Base-by-base conservation (phyloP, 331 rosid genomes). In the Malus hybrid region DNA sequence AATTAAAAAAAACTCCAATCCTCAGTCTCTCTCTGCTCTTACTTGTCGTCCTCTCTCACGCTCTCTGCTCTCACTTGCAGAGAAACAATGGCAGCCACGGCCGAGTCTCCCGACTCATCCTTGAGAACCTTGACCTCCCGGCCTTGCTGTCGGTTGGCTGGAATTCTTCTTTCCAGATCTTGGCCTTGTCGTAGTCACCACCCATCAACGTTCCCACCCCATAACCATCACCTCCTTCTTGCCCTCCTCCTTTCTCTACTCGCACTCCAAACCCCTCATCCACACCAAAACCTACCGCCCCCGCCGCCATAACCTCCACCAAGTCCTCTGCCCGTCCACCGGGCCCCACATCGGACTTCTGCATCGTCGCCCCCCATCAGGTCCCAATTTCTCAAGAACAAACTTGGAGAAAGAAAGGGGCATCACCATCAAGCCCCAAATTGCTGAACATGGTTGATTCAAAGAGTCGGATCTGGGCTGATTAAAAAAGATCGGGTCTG, bases 351-450 rank as follows among this genome's bases (percentile, higher is more conserved):
- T 42, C 13, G 1, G 48, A 42, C 48, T 42, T 42, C 1, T 42
- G 13, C 48, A 3, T 44, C 50, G 50, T 44, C 6, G 50, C 44
- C 50, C 55, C 39, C 65, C 50, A 24, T 64, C 28, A 91, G 89
- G 93, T 93, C 36, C 97, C 98, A 32, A 82, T 85, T 61, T 86
- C 90, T 46, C 85, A 82, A 61, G 32, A 61, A 91, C 92, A 96
- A 93, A 94, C 84, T 84, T 94, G 69, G 99, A 94, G 87, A 85
- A 93, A 73, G 99, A 91, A 83, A 73, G 96, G 63, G 99, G 99
- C 81, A 94, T 92, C 79, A 90, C 99, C 44, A 90, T 92, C 84
- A 94, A 94, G 82, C 88, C 92, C 4, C 99, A 90, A 89, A 95
- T 88, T 77, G 97, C 99, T 55, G 52, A 46, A 46, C 18, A 46